Evolutionary conservation across 176 grass and related monocot species (phyloP).

Genomic region (Phoenix dactylifera): DNA sequence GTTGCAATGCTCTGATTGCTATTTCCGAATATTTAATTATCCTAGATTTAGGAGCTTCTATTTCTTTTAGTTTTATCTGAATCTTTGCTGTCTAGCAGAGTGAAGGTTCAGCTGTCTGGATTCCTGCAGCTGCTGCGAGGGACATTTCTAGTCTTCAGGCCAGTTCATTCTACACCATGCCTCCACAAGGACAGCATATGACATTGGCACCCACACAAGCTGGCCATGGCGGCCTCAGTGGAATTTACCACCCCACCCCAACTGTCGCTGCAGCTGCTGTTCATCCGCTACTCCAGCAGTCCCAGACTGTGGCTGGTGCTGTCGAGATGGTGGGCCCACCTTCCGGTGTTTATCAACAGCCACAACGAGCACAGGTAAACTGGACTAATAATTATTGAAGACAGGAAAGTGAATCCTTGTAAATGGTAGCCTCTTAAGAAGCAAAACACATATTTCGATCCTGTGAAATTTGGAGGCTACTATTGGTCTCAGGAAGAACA

Average conservation of each 20-base stretch:
- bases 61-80: too few relatives aligned
- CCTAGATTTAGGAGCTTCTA: too few relatives aligned
- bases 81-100: conserved; percentile 22
- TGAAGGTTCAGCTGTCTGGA: conserved; percentile 58
- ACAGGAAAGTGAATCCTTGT: conserved; percentile 10
- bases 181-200: conserved; percentile 63
- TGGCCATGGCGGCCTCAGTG: conserved; percentile 42
- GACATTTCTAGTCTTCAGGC: conserved; percentile 57
- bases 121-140: conserved; percentile 38
- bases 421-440: conserved; percentile 12
- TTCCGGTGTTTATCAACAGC: conserved; percentile 44
- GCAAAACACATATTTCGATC: too few relatives aligned
- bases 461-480: conserved; percentile 9
- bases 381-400: conserved; percentile 73
- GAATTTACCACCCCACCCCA: conserved; percentile 63
- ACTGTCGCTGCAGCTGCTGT: conserved; percentile 28
- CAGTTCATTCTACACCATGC: conserved; percentile 47
- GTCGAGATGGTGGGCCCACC: conserved; percentile 57
- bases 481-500: conserved; percentile 13
- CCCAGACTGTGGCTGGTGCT: conserved; percentile 34
- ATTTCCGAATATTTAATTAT: too few relatives aligned
- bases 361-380: conserved; percentile 56
- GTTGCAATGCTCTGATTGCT: too few relatives aligned
- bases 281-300: conserved; percentile 23
- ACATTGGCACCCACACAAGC: conserved; percentile 56